Percentiles rank a stretch among this genome's conserved stretches.
These are phyloP conservation scores for Hemileia vastatrix DNA, from an alignment of 1,284 basidiomycete genomes.

Conservation along the genomic window DNA sequence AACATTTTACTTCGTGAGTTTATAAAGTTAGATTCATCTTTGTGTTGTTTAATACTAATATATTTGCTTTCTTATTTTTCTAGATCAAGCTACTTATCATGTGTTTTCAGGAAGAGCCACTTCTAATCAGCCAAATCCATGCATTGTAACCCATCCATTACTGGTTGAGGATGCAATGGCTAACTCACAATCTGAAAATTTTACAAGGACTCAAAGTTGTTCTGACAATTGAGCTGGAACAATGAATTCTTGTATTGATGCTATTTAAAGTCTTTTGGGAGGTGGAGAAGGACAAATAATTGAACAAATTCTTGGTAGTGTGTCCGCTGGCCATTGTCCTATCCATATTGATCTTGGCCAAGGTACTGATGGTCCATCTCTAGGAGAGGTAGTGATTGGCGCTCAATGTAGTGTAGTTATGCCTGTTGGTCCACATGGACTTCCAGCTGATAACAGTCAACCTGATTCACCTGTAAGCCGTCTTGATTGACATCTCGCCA, in stretches of 20 bases:
- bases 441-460: too few species aligned
- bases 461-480: too few species aligned
- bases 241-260: slow-evolving; percentile 59
- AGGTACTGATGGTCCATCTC: slow-evolving; percentile 18
- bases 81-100: too few species aligned
- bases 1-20: too few species aligned
- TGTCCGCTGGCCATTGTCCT: slow-evolving; percentile 1
- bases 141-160: slow-evolving; percentile 61
- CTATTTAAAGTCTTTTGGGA: slow-evolving; percentile 70
- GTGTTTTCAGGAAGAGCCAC: neutral
- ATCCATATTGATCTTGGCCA: slow-evolving; percentile 2
- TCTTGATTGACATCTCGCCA: too few species aligned
- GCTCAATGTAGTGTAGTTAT: too few species aligned
- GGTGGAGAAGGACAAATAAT: slow-evolving; percentile 70
- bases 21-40: too few species aligned
- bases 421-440: too few species aligned
- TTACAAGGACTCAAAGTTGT: slow-evolving; percentile 49
- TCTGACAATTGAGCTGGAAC: slow-evolving; percentile 50
- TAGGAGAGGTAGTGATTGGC: too few species aligned
- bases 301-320: slow-evolving; percentile 55
- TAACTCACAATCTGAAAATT: slow-evolving; percentile 47
- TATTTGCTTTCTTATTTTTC: too few species aligned
- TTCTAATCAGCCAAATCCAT: slow-evolving; percentile 1
- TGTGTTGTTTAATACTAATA: too few species aligned
- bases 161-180: slow-evolving; percentile 57